Base-by-base conservation (phyloP, 805 yeast genomes). In the Naumovozyma castellii region DNA sequence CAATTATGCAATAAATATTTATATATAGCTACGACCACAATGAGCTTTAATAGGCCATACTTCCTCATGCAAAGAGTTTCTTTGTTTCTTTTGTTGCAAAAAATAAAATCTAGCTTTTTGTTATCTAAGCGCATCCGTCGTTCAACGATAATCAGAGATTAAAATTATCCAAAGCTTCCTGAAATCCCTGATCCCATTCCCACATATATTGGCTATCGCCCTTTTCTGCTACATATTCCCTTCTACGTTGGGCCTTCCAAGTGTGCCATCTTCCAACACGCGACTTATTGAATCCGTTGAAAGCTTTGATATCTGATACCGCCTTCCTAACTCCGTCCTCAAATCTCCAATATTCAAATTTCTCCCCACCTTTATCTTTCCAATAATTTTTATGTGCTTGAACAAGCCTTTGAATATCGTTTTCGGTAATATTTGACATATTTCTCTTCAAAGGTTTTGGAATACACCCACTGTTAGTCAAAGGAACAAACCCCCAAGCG, bases 101-200 rank as follows among this genome's bases (percentile, higher is more conserved):
- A n/a, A n/a, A n/a, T n/a, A n/a, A n/a, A n/a, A n/a, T n/a, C n/a
- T n/a, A n/a, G n/a, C n/a, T n/a, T n/a, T n/a, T n/a, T n/a, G n/a
- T n/a, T n/a, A n/a, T n/a, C n/a, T n/a, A n/a, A n/a, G n/a, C n/a
- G n/a, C n/a, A n/a, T n/a, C n/a, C n/a, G n/a, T n/a, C n/a, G n/a
- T n/a, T n/a, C n/a, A n/a, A n/a, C n/a, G n/a, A n/a, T 10, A 29
- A 12, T 29, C 32, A 29, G 32, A 9, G 13, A 35, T 50, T 56
- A 35, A 50, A 56, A 34, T 47, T 53, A 25, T 45, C 45, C 32
- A 49, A 75, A 48, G 86, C 97, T 35, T 72, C 71, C 37, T 73
- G 75, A 53, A 75, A 87, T 0, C 95, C 97, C 49, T 82, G 94
- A 19, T 81, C 86, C 82, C 85, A 90, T 60, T 84, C 95, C 95